phyloP scores from a whole-genome alignment of 225 moss, liverwort and hornwort genomes.

The Sphagnum tenellum region DNA sequence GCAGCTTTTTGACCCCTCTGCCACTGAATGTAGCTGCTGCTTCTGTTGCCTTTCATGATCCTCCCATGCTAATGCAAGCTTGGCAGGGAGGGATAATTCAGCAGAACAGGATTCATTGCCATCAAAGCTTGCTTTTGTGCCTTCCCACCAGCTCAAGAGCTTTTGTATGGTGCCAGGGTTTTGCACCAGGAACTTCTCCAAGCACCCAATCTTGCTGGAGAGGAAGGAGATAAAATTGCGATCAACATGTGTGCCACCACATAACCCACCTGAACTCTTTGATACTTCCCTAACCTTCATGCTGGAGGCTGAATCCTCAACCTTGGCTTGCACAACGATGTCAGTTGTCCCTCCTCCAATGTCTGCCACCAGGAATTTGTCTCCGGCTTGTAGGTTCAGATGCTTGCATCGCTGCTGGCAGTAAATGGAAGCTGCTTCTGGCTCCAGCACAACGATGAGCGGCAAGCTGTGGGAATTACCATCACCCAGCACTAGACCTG shows the following conservation, averaged over 20 bases:
- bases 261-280: constrained; percentile 27
- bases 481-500: constrained; percentile 10
- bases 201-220: constrained; percentile 23
- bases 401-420: constrained; percentile 3
- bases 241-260: constrained; percentile 52
- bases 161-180: constrained; percentile 9
- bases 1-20: too few species aligned
- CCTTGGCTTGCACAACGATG: constrained; percentile 46
- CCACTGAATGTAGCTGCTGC: too few species aligned
- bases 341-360: constrained; percentile 58
- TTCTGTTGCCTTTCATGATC: background rate
- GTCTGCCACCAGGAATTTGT: constrained; percentile 49
- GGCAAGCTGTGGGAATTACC: too few species aligned
- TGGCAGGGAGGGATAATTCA: background rate
- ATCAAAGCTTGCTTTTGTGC: constrained; percentile 3
- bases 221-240: constrained; percentile 38
- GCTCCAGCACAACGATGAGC: too few species aligned
- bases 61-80: constrained; percentile 4
- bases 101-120: background rate
- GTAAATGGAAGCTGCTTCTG: constrained; percentile 2
- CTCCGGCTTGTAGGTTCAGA: constrained; percentile 2
- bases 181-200: constrained; percentile 20
- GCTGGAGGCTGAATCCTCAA: too few species aligned
- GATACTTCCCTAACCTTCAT: constrained; percentile 34
- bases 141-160: constrained; percentile 5